Percentiles rank a stretch among this genome's conserved stretches.
Evolutionary conservation across 169 alveolate species (phyloP).

Genomic region (Eimeria brunetti): DNA sequence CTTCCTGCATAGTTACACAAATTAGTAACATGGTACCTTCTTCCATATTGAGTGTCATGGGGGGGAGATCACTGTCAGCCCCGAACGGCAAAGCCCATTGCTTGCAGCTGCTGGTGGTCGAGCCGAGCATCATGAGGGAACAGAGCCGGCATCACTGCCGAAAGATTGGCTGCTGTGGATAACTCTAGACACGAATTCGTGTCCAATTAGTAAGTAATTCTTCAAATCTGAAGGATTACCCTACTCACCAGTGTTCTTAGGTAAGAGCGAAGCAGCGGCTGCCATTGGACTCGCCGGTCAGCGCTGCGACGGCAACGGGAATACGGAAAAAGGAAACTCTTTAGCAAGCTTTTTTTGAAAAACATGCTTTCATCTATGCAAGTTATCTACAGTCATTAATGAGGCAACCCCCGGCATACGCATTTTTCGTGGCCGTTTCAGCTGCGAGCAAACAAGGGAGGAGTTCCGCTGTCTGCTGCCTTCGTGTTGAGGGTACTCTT

Average conservation of each 20-base stretch:
- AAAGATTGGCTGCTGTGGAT: background rate
- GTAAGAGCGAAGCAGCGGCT: constrained; percentile 12
- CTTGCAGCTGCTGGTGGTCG: constrained; percentile 31
- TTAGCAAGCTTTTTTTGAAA: background rate
- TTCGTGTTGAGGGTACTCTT: background rate
- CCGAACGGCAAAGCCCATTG: background rate
- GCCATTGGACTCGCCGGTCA: constrained; percentile 48
- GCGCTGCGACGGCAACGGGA: constrained; percentile 43
- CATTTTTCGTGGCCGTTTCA: constrained; percentile 17
- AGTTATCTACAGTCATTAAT: background rate
- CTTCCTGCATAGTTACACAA: background rate
- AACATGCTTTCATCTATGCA: background rate
- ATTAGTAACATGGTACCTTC: background rate
- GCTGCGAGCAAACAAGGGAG: background rate
- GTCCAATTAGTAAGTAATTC: background rate
- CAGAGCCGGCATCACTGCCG: background rate
- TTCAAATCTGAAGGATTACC: background rate
- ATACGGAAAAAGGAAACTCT: background rate
- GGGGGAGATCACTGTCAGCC: constrained; percentile 15
- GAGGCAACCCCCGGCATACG: background rate
- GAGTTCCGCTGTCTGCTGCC: constrained; percentile 34
- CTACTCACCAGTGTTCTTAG: background rate
- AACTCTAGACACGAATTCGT: background rate
- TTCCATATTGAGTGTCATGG: background rate
- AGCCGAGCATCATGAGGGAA: constrained; percentile 22